These are phyloP conservation scores for Fraxinus sp. DNA, from an alignment of 305 asterid genomes.

Conservation along the genomic window DNA sequence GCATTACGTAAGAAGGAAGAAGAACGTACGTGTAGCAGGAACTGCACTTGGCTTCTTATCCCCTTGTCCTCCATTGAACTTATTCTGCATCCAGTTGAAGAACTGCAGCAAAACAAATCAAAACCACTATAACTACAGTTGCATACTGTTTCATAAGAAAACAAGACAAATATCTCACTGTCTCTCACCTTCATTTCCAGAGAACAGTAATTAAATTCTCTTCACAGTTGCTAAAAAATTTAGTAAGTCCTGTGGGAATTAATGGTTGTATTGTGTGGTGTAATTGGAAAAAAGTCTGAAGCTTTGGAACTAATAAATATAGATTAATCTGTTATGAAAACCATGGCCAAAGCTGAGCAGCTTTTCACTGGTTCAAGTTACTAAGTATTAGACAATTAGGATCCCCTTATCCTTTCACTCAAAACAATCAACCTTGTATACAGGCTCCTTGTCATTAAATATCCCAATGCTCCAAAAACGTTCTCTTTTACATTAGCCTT, in stretches of 20 bases:
- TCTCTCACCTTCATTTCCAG: constrained; percentile 53
- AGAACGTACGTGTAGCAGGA: constrained; percentile 43
- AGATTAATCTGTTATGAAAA: constrained; percentile 31
- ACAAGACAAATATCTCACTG: neutral
- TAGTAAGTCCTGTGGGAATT: neutral
- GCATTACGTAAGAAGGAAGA: neutral
- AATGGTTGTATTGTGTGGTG: neutral
- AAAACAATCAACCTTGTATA: constrained; percentile 21
- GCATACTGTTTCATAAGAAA: neutral
- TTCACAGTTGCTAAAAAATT: constrained; percentile 1
- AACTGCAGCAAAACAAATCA: constrained; percentile 51
- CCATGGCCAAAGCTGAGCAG: constrained; percentile 26
- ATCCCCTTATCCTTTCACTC: neutral
- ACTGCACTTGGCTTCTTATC: constrained; percentile 32
- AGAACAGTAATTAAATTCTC: constrained; percentile 9
- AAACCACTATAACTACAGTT: neutral
- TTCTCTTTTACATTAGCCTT: constrained; percentile 21
- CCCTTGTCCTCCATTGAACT: constrained; percentile 56
- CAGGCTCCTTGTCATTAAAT: constrained; percentile 23
- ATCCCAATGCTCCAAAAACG: constrained; percentile 25
- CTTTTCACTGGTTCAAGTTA: constrained; percentile 53
- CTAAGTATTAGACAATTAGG: constrained; percentile 26
- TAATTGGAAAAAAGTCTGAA: constrained; percentile 15
- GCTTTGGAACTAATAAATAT: constrained; percentile 43
- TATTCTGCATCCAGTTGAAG: constrained; percentile 78